These are phyloP conservation scores for Ganoderma lucidum DNA, from an alignment of 1,284 basidiomycete genomes.

Conservation along the genomic window DNA sequence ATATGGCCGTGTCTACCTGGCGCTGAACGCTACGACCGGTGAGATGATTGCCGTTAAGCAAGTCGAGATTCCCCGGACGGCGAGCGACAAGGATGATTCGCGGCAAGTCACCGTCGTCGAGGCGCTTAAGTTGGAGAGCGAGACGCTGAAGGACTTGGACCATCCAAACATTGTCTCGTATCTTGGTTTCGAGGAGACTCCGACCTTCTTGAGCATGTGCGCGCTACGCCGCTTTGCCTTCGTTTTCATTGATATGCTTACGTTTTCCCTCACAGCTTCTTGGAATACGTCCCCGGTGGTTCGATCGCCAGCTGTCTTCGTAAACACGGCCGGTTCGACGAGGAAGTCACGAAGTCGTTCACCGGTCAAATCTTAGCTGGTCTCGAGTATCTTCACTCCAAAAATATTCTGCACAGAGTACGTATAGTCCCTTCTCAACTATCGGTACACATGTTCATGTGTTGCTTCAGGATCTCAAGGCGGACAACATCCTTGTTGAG, in stretches of 20 bases:
- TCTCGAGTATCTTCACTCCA: constrained; percentile 92
- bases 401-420: constrained; percentile 94
- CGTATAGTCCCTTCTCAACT: constrained; percentile 7
- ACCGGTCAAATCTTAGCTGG: constrained; percentile 93
- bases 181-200: constrained; percentile 96
- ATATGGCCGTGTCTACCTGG: constrained; percentile 96
- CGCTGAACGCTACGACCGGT: constrained; percentile 96
- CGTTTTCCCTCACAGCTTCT: constrained; percentile 66
- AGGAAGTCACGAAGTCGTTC: constrained; percentile 93
- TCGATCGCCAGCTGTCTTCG: constrained; percentile 93
- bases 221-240: constrained; percentile 41
- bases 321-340: constrained; percentile 93
- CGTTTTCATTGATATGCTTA: background rate
- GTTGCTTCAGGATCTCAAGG: constrained; percentile 85
- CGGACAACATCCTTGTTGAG: constrained; percentile 98
- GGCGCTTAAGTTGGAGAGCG: constrained; percentile 93
- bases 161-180: constrained; percentile 98
- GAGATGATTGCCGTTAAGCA: constrained; percentile 99
- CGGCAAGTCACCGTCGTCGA: constrained; percentile 90
- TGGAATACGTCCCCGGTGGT: constrained; percentile 98
- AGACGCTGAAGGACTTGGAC: constrained; percentile 95
- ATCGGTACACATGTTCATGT: constrained; percentile 13
- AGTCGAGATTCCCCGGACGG: constrained; percentile 93
- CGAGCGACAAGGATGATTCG: constrained; percentile 88
- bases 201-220: constrained; percentile 91